A percentile compares a stretch with the other conserved stretches of the same genome.
These are phyloP conservation scores for Saccharomycopsis sp. DNA, from an alignment of 805 yeast genomes.

Conservation along the genomic window DNA sequence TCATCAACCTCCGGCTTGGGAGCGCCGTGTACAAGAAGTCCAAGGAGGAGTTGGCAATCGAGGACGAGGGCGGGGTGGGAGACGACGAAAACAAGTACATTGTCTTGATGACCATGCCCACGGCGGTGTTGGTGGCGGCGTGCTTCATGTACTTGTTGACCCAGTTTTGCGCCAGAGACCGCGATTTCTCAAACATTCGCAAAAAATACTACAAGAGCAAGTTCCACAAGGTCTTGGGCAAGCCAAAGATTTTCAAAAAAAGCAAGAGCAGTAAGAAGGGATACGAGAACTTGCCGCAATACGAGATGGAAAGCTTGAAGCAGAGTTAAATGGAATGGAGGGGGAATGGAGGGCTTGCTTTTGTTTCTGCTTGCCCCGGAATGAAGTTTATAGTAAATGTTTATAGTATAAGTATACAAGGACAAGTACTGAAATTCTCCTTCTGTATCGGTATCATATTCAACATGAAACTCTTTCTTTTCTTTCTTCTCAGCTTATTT, in stretches of 20 bases:
- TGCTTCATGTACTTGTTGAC: conserved; percentile 59
- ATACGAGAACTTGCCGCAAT: conserved; percentile 34
- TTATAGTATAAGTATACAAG: no score
- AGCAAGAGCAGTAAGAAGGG: conserved; percentile 26
- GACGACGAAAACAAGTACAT: conserved; percentile 49
- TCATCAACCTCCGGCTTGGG: conserved; percentile 35
- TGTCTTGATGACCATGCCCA: conserved; percentile 54
- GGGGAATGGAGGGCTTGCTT: no score
- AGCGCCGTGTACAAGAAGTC: conserved; percentile 34
- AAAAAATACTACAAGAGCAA: conserved; percentile 28
- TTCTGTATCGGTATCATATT: no score
- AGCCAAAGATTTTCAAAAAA: conserved; percentile 27
- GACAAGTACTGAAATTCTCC: no score
- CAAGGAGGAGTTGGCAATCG: conserved; percentile 34
- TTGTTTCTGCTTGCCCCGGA: no score
- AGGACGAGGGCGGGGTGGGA: conserved; percentile 38
- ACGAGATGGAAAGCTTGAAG: conserved; percentile 15
- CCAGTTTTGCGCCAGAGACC: conserved; percentile 43
- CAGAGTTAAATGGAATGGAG: conserved; percentile 5
- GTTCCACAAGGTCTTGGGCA: conserved; percentile 33
- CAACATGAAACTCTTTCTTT: no score
- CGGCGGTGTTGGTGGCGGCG: conserved; percentile 50
- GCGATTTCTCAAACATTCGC: conserved; percentile 41
- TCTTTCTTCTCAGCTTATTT: no score
- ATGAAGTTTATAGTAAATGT: no score